Percentiles rank a stretch among this genome's conserved stretches.
Evolutionary conservation across 2,329 filamentous ascomycete genomes (phyloP).

Genomic region (Penicillium brevicompactum): DNA sequence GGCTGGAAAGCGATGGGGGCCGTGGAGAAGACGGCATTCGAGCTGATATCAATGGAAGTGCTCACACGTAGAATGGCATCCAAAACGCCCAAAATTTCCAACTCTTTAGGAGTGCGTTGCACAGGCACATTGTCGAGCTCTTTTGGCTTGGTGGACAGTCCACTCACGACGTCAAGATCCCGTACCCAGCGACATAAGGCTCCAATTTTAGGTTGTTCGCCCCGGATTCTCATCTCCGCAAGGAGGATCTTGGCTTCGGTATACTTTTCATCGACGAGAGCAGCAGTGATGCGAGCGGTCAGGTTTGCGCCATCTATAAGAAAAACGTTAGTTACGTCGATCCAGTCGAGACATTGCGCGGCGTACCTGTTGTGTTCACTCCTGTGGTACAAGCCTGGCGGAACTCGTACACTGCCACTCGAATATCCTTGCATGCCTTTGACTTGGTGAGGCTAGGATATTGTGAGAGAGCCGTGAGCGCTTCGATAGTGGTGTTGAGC

Average conservation of each 20-base stretch:
- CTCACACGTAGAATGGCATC: slow-evolving; percentile 67
- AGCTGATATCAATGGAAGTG: slow-evolving; percentile 58
- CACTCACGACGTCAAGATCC: slow-evolving; percentile 69
- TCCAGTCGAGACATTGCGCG: slow-evolving; percentile 12
- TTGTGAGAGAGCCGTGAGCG: slow-evolving; percentile 59
- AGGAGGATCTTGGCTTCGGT: slow-evolving; percentile 66
- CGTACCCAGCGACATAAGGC: slow-evolving; percentile 73
- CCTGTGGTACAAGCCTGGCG: slow-evolving; percentile 69
- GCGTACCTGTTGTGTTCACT: slow-evolving; percentile 57
- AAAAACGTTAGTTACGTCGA: slow-evolving; percentile 5
- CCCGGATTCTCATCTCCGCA: slow-evolving; percentile 70
- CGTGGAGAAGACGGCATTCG: slow-evolving; percentile 35
- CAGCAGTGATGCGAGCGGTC: slow-evolving; percentile 67
- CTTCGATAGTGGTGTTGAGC: slow-evolving; percentile 68
- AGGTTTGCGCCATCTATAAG: slow-evolving; percentile 59
- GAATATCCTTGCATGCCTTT: slow-evolving; percentile 67
- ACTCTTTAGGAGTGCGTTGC: slow-evolving; percentile 44
- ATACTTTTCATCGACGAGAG: slow-evolving; percentile 66
- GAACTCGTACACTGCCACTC: slow-evolving; percentile 69
- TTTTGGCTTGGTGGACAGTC: slow-evolving; percentile 59
- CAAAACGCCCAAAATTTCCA: slow-evolving; percentile 62
- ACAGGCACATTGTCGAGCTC: slow-evolving; percentile 33
- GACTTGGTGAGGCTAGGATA: slow-evolving; percentile 68
- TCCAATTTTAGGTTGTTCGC: slow-evolving; percentile 66
- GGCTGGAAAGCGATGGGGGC: slow-evolving; percentile 60